A percentile compares a stretch with the other conserved stretches of the same genome.
Evolutionary conservation across 192 early-diverging fungal genomes (phyloP).

Genomic region (Coemansia umbellata): DNA sequence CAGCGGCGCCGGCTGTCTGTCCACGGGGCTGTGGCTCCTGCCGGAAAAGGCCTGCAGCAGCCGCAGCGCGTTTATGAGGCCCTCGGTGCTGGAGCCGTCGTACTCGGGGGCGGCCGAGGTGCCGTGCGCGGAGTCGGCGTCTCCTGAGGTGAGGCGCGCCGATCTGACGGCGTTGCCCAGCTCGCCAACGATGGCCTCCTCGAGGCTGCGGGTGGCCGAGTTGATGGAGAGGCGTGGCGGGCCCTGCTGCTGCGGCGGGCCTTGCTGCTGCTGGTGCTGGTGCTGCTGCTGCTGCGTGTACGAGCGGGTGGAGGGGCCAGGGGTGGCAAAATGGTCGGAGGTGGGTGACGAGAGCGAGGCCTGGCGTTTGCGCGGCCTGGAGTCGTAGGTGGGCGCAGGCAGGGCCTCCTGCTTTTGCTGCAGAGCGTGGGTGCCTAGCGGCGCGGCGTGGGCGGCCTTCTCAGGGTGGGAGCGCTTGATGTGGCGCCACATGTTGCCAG

Average conservation of each 20-base stretch:
- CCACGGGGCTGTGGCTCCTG: slow-evolving; percentile 6
- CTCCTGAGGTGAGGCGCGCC: neutral
- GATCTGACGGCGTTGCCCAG: slow-evolving; percentile 5
- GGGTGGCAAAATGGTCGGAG: slow-evolving; percentile 18
- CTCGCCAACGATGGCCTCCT: slow-evolving; percentile 13
- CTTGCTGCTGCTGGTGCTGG: slow-evolving; percentile 9
- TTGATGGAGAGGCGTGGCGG: slow-evolving; percentile 5
- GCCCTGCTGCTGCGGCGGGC: slow-evolving; percentile 2
- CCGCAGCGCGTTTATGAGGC: slow-evolving; percentile 32
- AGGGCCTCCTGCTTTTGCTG: slow-evolving; percentile 7
- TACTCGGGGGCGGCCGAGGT: slow-evolving; percentile 1
- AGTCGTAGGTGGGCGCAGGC: neutral
- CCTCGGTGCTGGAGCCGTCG: slow-evolving; percentile 22
- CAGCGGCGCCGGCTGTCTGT: slow-evolving; percentile 1
- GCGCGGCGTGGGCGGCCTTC: slow-evolving; percentile 40
- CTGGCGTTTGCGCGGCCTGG: slow-evolving; percentile 45
- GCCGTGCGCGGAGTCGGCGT: neutral
- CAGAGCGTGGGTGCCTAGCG: slow-evolving; percentile 40
- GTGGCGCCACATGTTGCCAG: slow-evolving; percentile 53
- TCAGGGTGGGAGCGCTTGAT: slow-evolving; percentile 52
- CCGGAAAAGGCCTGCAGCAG: slow-evolving; percentile 28
- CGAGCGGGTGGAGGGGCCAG: neutral
- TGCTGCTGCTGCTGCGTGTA: slow-evolving; percentile 2
- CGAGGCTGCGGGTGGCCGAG: slow-evolving; percentile 16
- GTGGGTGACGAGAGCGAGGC: slow-evolving; percentile 44